These are phyloP conservation scores for Evansstolkia leycettana DNA, from an alignment of 495 filamentous ascomycete genomes.

Conservation along the genomic window DNA sequence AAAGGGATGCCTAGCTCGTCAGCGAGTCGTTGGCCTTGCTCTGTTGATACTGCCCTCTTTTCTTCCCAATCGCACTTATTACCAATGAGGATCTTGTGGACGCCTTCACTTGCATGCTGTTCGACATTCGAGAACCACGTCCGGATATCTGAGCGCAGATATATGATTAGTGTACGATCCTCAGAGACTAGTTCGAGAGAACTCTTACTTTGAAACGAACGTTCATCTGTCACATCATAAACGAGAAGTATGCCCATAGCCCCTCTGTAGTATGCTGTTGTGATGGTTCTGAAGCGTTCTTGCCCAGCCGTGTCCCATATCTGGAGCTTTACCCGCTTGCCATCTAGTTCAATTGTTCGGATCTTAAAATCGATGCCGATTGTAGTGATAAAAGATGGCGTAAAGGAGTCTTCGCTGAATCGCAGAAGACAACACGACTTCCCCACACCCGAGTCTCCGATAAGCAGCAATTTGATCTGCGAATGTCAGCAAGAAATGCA, in stretches of 20 bases:
- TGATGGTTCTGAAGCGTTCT: constrained; percentile 96
- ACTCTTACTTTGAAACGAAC: constrained; percentile 89
- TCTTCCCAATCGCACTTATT: constrained; percentile 99
- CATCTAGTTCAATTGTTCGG: constrained; percentile 93
- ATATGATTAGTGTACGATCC: constrained; percentile 2
- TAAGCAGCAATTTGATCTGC: constrained; percentile 97
- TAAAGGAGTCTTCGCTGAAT: constrained; percentile 99
- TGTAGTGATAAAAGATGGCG: constrained; percentile 95
- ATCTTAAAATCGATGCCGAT: constrained; percentile 99
- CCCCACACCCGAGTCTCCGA: constrained; percentile 94
- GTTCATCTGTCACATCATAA: constrained; percentile 96
- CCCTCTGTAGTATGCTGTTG: constrained; percentile 94
- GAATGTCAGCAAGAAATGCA: neutral
- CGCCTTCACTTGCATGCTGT: constrained; percentile 96
- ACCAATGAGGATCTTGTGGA: constrained; percentile 98
- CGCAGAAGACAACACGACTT: constrained; percentile 97
- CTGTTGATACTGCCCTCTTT: constrained; percentile 85
- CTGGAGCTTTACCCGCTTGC: constrained; percentile 96
- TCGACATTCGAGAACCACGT: constrained; percentile 99
- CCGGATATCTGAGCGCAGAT: constrained; percentile 62
- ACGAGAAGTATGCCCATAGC: constrained; percentile 98
- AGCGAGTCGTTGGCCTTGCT: constrained; percentile 85
- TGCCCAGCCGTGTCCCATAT: constrained; percentile 99
- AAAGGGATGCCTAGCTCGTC: constrained; percentile 97
- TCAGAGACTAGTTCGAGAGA: neutral